phyloP scores from a whole-genome alignment of 345 rosid genomes.

The Aquilaria yunnanensis region DNA sequence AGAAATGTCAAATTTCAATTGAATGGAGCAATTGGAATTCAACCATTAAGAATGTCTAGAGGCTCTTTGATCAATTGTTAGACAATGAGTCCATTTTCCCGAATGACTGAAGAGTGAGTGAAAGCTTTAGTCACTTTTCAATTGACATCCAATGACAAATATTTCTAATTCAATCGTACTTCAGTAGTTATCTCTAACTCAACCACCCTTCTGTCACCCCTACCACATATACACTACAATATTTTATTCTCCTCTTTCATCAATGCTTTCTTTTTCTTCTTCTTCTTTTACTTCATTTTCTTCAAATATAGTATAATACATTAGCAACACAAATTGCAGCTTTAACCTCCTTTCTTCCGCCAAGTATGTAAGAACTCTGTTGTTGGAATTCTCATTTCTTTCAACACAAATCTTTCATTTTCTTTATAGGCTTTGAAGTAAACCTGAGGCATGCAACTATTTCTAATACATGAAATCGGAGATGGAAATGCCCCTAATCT shows the following conservation, averaged over 20 bases:
- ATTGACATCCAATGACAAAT: no score
- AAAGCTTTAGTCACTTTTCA: no score
- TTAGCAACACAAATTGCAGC: constrained; percentile 60
- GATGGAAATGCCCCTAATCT: constrained; percentile 51
- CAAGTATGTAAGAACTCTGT: constrained; percentile 67
- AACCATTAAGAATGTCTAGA: no score
- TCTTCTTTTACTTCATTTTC: constrained; percentile 16
- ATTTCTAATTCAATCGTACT: no score
- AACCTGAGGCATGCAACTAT: constrained; percentile 58
- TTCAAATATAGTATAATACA: constrained; percentile 35
- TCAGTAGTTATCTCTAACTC: no score
- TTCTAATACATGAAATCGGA: constrained; percentile 64
- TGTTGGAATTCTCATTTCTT: constrained; percentile 61
- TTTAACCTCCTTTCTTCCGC: constrained; percentile 75
- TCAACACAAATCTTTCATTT: constrained; percentile 76
- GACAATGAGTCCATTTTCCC: no score
- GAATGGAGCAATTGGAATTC: no score
- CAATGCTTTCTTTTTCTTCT: constrained; percentile 20
- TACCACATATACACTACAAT: no score
- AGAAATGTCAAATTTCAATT: no score
- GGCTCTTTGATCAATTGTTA: no score
- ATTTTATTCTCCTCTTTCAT: constrained; percentile 4
- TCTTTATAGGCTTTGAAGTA: constrained; percentile 69
- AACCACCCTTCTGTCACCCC: no score
- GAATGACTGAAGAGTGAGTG: no score